These are phyloP conservation scores for Penicillium macrosclerotiorum DNA, from an alignment of 495 filamentous ascomycete genomes.

Conservation along the genomic window DNA sequence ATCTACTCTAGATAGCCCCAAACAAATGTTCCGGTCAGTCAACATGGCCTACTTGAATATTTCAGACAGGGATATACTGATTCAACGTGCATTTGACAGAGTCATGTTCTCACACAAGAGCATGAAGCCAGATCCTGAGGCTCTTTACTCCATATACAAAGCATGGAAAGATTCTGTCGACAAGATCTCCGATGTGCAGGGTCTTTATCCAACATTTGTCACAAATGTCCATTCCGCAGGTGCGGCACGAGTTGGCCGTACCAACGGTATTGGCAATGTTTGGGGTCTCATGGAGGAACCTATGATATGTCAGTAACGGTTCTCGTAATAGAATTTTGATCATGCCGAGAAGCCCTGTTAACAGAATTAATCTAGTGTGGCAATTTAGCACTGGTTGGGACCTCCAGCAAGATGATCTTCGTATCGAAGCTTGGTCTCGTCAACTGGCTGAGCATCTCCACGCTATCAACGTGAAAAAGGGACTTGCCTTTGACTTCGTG, in stretches of 20 bases:
- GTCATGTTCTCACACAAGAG: slow-evolving; percentile 25
- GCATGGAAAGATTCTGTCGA: slow-evolving; percentile 26
- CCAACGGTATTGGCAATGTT: slow-evolving; percentile 36
- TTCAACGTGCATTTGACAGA: too few species aligned
- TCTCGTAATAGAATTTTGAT: too few species aligned
- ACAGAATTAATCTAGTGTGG: slow-evolving; percentile 27
- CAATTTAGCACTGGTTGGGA: slow-evolving; percentile 32
- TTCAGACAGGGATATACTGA: too few species aligned
- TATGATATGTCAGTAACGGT: slow-evolving; percentile 24
- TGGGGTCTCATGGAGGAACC: slow-evolving; percentile 33
- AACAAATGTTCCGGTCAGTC: slow-evolving; percentile 28
- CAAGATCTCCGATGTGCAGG: slow-evolving; percentile 25
- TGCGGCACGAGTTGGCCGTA: slow-evolving; percentile 15
- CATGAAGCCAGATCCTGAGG: slow-evolving; percentile 21
- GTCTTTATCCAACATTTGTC: slow-evolving; percentile 30
- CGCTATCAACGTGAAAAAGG: slow-evolving; percentile 13
- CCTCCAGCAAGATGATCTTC: slow-evolving; percentile 23
- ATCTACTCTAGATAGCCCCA: slow-evolving; percentile 21
- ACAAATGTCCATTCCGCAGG: slow-evolving; percentile 16
- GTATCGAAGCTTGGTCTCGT: slow-evolving; percentile 31
- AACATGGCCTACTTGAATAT: too few species aligned
- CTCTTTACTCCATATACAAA: slow-evolving; percentile 20
- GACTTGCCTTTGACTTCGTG: slow-evolving; percentile 22
- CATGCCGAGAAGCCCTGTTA: too few species aligned
- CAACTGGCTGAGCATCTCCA: slow-evolving; percentile 21